These are phyloP conservation scores for Malus hybrid DNA, from an alignment of 331 rosid species.

Conservation along the genomic window DNA sequence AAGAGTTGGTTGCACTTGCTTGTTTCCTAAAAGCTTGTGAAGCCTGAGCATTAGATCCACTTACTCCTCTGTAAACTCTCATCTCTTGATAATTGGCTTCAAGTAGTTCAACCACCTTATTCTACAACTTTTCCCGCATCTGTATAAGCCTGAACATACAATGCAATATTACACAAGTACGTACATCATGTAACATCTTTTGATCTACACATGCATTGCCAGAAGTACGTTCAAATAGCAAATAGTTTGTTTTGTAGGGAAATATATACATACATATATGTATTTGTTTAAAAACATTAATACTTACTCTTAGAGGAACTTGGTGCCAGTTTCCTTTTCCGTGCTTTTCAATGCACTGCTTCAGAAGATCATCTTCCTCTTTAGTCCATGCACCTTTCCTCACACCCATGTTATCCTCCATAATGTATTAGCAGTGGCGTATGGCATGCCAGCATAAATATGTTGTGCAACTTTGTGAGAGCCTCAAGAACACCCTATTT, in stretches of 20 bases:
- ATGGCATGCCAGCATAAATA: too few relatives aligned
- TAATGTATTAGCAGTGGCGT: not conserved
- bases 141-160: constrained; percentile 17
- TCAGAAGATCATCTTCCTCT: too few relatives aligned
- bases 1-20: not conserved
- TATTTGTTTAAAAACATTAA: not conserved
- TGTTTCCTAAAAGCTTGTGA: constrained; percentile 33
- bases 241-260: too few relatives aligned
- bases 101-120: constrained; percentile 34
- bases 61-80: constrained; percentile 19
- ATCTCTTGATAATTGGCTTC: constrained; percentile 25
- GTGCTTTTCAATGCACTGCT: constrained; percentile 5
- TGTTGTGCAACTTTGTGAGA: too few relatives aligned
- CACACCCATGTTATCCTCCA: too few relatives aligned
- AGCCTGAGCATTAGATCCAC: constrained; percentile 25
- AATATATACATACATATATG: not conserved
- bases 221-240: too few relatives aligned
- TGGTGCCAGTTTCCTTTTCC: constrained; percentile 45
- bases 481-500: too few relatives aligned
- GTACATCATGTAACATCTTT: too few relatives aligned
- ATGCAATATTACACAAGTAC: too few relatives aligned
- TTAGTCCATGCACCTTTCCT: too few relatives aligned
- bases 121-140: constrained; percentile 38
- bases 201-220: too few relatives aligned
- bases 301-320: constrained; percentile 38